Evolutionary conservation across 1,284 basidiomycete genomes (phyloP).

Genomic region (Apiotrichum montevideense): DNA sequence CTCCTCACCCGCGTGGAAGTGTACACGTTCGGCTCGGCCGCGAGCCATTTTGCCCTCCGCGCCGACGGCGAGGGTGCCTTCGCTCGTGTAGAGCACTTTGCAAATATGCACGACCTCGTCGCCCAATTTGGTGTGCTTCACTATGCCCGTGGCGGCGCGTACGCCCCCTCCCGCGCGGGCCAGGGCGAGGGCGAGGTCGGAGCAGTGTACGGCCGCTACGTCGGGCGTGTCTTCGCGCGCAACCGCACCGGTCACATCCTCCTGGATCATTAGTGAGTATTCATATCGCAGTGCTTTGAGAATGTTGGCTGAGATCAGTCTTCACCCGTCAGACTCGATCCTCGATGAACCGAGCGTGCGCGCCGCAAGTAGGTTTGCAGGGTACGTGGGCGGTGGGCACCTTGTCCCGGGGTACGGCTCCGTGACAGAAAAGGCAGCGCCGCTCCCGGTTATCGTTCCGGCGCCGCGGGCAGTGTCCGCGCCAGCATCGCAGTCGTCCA

Average conservation of each 20-base stretch:
- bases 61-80: conserved; percentile 11
- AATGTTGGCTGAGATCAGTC: conserved; percentile 8
- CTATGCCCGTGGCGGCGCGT: conserved; percentile 1
- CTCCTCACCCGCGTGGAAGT: conserved; percentile 27
- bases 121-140: conserved; percentile 18
- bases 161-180: neutral
- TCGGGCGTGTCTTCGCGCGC: conserved; percentile 28
- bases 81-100: conserved; percentile 27
- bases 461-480: too few relatives aligned
- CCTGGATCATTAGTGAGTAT: conserved; percentile 26
- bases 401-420: too few relatives aligned
- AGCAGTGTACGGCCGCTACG: conserved; percentile 21
- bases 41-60: conserved; percentile 22
- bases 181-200: neutral
- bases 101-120: conserved; percentile 24
- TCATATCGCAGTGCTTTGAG: too few relatives aligned
- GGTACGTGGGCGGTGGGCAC: conserved; percentile 8
- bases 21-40: conserved; percentile 35
- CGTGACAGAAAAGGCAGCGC: too few relatives aligned
- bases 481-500: too few relatives aligned
- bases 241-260: conserved; percentile 24
- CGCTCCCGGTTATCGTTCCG: too few relatives aligned
- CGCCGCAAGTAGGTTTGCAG: conserved; percentile 15
- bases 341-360: conserved; percentile 21
- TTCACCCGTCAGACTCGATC: conserved; percentile 20